Evolutionary conservation across 2,329 filamentous ascomycete species (phyloP).

Genomic region (Penicillium sp.): DNA sequence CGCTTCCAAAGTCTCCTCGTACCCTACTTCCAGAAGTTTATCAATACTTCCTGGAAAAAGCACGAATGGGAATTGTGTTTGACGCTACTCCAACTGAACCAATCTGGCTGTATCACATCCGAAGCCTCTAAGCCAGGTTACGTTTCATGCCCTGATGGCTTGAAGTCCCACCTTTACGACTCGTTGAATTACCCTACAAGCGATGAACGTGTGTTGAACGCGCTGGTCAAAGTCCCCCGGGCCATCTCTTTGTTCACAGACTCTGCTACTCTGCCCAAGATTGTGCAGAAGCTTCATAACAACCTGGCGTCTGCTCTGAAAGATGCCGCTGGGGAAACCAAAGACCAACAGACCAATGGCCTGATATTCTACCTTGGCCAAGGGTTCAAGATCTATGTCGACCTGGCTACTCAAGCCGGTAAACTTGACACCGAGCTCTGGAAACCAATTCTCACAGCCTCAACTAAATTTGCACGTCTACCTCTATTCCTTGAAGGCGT

Average conservation of each 20-base stretch:
- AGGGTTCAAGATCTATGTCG: slow-evolving; percentile 73
- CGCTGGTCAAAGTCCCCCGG: slow-evolving; percentile 66
- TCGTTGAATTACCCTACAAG: slow-evolving; percentile 64
- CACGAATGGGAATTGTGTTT: slow-evolving; percentile 72
- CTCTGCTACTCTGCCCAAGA: slow-evolving; percentile 67
- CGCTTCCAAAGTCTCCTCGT: slow-evolving; percentile 80
- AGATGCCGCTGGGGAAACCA: slow-evolving; percentile 64
- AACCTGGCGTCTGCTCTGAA: slow-evolving; percentile 69
- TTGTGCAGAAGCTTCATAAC: slow-evolving; percentile 67
- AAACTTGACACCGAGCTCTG: slow-evolving; percentile 66
- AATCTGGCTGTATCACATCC: slow-evolving; percentile 56
- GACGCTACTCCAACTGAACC: slow-evolving; percentile 65
- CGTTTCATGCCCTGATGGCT: slow-evolving; percentile 50
- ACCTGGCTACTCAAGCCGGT: slow-evolving; percentile 64
- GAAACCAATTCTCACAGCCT: slow-evolving; percentile 67
- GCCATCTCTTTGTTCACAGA: slow-evolving; percentile 61
- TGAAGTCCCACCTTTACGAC: slow-evolving; percentile 73
- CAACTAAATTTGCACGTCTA: slow-evolving; percentile 67
- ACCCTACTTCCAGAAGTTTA: slow-evolving; percentile 82
- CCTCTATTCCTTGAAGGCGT: slow-evolving; percentile 69
- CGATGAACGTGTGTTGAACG: slow-evolving; percentile 70
- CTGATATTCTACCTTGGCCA: slow-evolving; percentile 69
- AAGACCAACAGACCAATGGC: slow-evolving; percentile 44
- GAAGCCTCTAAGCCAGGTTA: slow-evolving; percentile 46
- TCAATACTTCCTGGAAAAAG: slow-evolving; percentile 72